These are phyloP conservation scores for Cryptococcus deneoformans DNA, from an alignment of 1,284 basidiomycete species.

Conservation along the genomic window DNA sequence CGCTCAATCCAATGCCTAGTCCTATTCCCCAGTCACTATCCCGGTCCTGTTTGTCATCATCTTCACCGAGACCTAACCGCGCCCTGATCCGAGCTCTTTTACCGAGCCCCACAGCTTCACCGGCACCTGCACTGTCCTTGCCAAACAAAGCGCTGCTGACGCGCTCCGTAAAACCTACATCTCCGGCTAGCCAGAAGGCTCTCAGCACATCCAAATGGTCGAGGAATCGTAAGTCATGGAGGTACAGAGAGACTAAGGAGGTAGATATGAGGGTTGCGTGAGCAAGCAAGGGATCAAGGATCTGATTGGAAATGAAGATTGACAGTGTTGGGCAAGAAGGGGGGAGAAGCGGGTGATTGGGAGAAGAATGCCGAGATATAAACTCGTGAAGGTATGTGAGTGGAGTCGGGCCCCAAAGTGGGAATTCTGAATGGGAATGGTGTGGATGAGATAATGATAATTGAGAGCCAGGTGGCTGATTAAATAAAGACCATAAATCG, in stretches of 20 bases:
- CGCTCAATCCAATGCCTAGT: conserved; percentile 65
- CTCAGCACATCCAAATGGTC: conserved; percentile 43
- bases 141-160: conserved; percentile 39
- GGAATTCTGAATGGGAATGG: neutral
- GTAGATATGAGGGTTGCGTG: conserved; percentile 37
- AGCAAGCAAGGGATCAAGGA: conserved; percentile 36
- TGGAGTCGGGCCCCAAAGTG: conserved; percentile 28
- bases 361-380: conserved; percentile 22
- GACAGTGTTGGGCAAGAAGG: conserved; percentile 29
- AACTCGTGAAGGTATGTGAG: conserved; percentile 29
- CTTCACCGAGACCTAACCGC: conserved; percentile 29
- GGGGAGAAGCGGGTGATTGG: conserved; percentile 26
- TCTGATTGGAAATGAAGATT: conserved; percentile 30
- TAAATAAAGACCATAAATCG: conserved; percentile 24
- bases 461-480: conserved; percentile 27
- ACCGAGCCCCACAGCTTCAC: conserved; percentile 33
- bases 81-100: conserved; percentile 35
- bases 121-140: conserved; percentile 30
- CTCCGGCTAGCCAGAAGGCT: conserved; percentile 41
- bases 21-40: conserved; percentile 56
- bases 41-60: conserved; percentile 1
- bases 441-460: conserved; percentile 2
- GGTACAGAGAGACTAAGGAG: conserved; percentile 39
- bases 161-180: conserved; percentile 37
- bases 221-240: conserved; percentile 39